These are phyloP conservation scores for Cystobasidium onofrii DNA, from an alignment of 768 basidiomycete species.

Conservation along the genomic window DNA sequence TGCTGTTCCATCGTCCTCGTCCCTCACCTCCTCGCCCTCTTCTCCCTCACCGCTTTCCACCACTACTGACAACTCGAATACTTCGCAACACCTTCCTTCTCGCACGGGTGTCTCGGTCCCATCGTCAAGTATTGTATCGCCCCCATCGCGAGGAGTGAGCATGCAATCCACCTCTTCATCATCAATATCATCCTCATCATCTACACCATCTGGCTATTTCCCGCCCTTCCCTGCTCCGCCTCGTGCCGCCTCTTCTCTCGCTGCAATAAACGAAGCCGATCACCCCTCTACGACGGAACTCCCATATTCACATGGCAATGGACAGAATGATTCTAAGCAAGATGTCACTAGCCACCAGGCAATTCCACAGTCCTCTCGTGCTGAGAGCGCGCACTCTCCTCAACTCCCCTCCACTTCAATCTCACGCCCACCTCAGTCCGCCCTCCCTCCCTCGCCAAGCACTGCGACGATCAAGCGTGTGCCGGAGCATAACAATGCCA, in stretches of 20 bases:
- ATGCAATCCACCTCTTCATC: background rate
- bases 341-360: no score
- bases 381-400: background rate
- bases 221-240: background rate
- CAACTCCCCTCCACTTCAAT: background rate
- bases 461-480: background rate
- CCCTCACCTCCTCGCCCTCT: background rate
- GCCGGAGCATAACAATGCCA: no score
- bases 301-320: background rate
- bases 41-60: background rate
- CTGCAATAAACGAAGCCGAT: background rate
- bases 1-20: background rate
- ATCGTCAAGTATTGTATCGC: background rate
- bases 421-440: background rate
- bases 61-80: no score
- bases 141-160: background rate
- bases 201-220: background rate
- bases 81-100: no score
- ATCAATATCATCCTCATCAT: background rate
- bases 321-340: no score
- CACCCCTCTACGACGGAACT: background rate
- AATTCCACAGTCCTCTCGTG: background rate
- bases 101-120: no score
- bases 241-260: background rate
- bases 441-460: background rate